Base-by-base conservation (phyloP, 163 green algal genomes). In the Chlamydomonas reinhardtii region DNA sequence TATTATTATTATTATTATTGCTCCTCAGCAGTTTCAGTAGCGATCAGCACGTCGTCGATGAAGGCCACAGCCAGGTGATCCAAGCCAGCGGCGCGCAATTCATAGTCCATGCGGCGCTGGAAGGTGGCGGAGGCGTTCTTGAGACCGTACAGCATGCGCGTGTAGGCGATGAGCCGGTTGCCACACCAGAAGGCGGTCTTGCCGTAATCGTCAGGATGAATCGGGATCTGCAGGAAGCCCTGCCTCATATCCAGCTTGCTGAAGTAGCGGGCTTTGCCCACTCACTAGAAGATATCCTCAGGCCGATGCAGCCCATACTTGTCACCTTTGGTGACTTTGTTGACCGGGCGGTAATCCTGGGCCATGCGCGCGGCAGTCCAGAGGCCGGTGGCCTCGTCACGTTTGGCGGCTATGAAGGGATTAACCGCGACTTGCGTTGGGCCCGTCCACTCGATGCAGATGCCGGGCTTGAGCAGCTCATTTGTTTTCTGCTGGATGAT, bases 121-220 rank as follows among this genome's bases (percentile, higher is more conserved):
- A 92, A 92, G 2, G 73, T 14, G 4, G 89, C 74, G 3, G 66
- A 31, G 0, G 76, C 71, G 52, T 92, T 91, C 4, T 72, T 74
- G 1, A 85, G 25, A 2, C 89, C 89, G 74, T 91, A 91, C 11
- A 85, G 89, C 89, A 92, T 87, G 20, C 24, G 14, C 2, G n/a
- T 76, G 24, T 72, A 92, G 31, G 54, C 14, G 20, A 82, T 76
- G 22, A 88, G n/a, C 43, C 29, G 27, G 17, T 80, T 56, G 6
- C 15, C 34, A 31, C 72, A 73, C 43, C 73, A 77, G 22, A 85
- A 90, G 5, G 86, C 73, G 1, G 39, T 56, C 43, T 84, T 78
- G 34, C 64, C 39, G 4, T 71, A 52, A 16, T 81, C 78, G n/a
- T 83, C 59, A 2, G 32, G 31, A 5, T 6, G 3, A 19, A 87